phyloP scores from a whole-genome alignment of 2,329 filamentous ascomycete species.

The Botrytis paeoniae region DNA sequence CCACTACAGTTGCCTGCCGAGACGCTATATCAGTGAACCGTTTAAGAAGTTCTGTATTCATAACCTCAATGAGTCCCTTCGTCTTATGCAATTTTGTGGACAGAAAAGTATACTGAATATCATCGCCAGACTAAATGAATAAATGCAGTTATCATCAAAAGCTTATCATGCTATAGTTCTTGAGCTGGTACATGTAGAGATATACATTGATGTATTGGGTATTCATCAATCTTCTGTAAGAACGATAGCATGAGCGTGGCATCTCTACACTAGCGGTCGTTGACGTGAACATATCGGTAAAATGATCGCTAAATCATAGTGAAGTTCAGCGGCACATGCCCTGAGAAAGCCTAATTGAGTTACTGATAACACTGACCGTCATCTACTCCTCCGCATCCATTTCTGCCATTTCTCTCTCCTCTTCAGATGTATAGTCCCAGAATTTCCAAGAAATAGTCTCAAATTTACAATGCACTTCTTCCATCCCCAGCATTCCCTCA shows the following conservation, averaged over 20 bases:
- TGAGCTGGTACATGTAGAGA: not conserved
- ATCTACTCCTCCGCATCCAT: not conserved
- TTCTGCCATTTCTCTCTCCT: not conserved
- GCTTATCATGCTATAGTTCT: not conserved
- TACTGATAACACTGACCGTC: not conserved
- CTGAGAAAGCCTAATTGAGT: not conserved
- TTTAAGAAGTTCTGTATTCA: not conserved
- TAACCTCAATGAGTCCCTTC: not conserved
- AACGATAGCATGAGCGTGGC: not conserved
- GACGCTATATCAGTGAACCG: not conserved
- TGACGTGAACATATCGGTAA: not conserved
- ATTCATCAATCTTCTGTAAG: not conserved
- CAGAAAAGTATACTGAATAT: not conserved
- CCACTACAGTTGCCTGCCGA: not conserved
- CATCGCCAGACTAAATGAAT: not conserved
- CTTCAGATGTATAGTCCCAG: not conserved
- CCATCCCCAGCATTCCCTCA: not conserved
- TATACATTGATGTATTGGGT: not conserved
- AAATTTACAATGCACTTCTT: not conserved
- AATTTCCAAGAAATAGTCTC: not conserved
- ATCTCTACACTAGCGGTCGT: not conserved
- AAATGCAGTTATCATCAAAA: not conserved
- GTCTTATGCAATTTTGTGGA: not conserved
- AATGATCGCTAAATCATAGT: not conserved
- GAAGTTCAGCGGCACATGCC: not conserved